A percentile compares a stretch with the other conserved stretches of the same genome.
Conservation (phyloP, 2,329 filamentous ascomycete species). For the Fusarium liriodendri region DNA sequence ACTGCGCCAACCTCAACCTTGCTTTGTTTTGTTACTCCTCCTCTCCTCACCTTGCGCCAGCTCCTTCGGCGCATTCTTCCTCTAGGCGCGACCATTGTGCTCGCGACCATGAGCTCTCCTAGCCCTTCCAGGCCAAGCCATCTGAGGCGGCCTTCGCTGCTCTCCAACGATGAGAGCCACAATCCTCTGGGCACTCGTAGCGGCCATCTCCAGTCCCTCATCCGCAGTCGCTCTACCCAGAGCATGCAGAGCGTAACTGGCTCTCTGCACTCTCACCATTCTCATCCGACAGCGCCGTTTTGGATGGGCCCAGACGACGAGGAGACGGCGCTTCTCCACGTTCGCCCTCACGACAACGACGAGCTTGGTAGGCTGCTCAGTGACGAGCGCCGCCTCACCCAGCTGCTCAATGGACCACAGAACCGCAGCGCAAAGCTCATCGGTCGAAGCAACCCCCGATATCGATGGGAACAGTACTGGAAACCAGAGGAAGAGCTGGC, state of each 20-base stretch:
- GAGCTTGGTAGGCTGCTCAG: constrained; percentile 57
- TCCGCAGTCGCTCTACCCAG: constrained; percentile 52
- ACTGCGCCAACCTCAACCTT: neutral
- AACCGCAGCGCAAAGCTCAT: constrained; percentile 89
- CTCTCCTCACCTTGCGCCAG: constrained; percentile 1
- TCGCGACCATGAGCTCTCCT: constrained; percentile 47
- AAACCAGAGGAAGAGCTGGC: constrained; percentile 81
- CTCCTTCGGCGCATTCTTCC: neutral
- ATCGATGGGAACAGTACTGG: constrained; percentile 89
- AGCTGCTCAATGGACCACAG: constrained; percentile 73
- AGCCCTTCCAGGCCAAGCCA: constrained; percentile 41
- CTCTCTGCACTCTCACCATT: constrained; percentile 26
- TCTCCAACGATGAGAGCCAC: constrained; percentile 48
- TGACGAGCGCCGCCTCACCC: constrained; percentile 69
- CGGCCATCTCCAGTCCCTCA: constrained; percentile 52
- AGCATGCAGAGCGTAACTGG: constrained; percentile 46
- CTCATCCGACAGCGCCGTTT: constrained; percentile 29
- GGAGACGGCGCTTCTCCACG: constrained; percentile 42
- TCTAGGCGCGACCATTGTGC: constrained; percentile 17
- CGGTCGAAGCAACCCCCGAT: constrained; percentile 86
- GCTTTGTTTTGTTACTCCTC: neutral
- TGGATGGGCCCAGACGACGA: constrained; percentile 48
- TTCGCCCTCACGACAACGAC: constrained; percentile 52
- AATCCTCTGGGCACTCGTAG: constrained; percentile 51
- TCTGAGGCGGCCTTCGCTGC: constrained; percentile 47